Evolutionary conservation across 768 basidiomycete species (phyloP).

Genomic region (Lentinus brumalis): DNA sequence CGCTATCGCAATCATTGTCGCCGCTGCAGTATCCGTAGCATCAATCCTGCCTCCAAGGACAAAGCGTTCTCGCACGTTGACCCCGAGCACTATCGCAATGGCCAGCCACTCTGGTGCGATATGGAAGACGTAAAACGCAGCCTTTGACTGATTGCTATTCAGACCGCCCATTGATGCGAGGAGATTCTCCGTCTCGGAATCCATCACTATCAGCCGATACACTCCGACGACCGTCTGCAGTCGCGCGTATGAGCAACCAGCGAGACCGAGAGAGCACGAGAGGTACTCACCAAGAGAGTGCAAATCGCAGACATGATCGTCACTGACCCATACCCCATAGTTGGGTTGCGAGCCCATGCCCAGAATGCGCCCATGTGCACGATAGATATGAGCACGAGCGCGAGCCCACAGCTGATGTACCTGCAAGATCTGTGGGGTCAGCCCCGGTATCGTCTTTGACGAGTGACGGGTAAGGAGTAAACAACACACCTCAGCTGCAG

Average conservation of each 20-base stretch:
- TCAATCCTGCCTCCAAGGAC: too few relatives aligned
- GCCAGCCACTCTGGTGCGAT: constrained; percentile 16
- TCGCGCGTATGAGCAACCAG: neutral
- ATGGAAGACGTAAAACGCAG: constrained; percentile 22
- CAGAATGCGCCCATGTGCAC: too few relatives aligned
- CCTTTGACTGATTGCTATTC: constrained; percentile 15
- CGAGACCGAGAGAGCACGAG: neutral
- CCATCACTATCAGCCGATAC: constrained; percentile 13
- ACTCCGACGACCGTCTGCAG: constrained; percentile 9
- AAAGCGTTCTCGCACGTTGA: constrained; percentile 10
- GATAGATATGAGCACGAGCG: neutral
- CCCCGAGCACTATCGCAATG: constrained; percentile 8
- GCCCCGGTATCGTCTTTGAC: too few relatives aligned
- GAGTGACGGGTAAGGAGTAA: too few relatives aligned
- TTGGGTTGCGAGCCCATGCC: neutral
- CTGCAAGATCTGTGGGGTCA: neutral
- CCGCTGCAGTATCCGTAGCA: too few relatives aligned
- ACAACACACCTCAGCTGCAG: neutral
- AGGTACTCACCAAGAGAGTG: neutral
- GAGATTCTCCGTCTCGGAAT: constrained; percentile 1
- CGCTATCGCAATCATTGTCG: too few relatives aligned
- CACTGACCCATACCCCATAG: neutral
- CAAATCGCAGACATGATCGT: neutral
- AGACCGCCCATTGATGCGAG: constrained; percentile 12
- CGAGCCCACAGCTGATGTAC: neutral